A percentile compares a stretch with the other conserved stretches of the same genome.
These are phyloP conservation scores for Aspergillus pseudoviridinutans DNA, from an alignment of 2,329 filamentous ascomycete species.

Conservation along the genomic window DNA sequence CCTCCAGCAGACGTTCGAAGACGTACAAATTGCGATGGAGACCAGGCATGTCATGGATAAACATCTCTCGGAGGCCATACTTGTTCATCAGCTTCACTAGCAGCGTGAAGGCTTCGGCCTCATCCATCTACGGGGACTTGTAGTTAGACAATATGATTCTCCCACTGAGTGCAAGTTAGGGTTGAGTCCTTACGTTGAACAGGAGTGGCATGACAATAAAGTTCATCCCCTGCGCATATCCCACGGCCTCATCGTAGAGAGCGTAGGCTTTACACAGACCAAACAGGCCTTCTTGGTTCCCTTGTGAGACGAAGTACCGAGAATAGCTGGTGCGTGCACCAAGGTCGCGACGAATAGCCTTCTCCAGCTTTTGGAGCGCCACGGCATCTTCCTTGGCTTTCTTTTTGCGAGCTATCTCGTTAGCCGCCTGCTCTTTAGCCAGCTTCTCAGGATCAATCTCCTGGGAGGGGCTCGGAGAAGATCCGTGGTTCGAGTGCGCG, in stretches of 20 bases:
- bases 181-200: slow-evolving; percentile 67
- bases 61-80: slow-evolving; percentile 87
- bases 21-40: slow-evolving; percentile 90
- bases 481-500: slow-evolving; percentile 53
- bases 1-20: slow-evolving; percentile 90
- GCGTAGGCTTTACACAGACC: slow-evolving; percentile 97
- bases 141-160: slow-evolving; percentile 7
- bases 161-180: background rate
- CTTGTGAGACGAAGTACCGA: slow-evolving; percentile 87
- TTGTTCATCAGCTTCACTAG: slow-evolving; percentile 95
- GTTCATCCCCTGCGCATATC: slow-evolving; percentile 98
- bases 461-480: slow-evolving; percentile 53
- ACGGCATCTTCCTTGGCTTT: slow-evolving; percentile 73
- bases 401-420: slow-evolving; percentile 67
- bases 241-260: slow-evolving; percentile 87
- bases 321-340: slow-evolving; percentile 93
- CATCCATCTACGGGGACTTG: slow-evolving; percentile 65
- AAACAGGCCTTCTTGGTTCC: slow-evolving; percentile 89
- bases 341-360: slow-evolving; percentile 83
- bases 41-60: slow-evolving; percentile 93
- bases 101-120: slow-evolving; percentile 93
- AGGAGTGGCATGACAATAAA: slow-evolving; percentile 95
- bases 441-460: slow-evolving; percentile 62
- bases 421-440: slow-evolving; percentile 60
- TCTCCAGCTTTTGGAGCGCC: slow-evolving; percentile 78